These are phyloP conservation scores for Ambispora gerdemannii DNA, from an alignment of 192 early-diverging fungal species.

Conservation along the genomic window DNA sequence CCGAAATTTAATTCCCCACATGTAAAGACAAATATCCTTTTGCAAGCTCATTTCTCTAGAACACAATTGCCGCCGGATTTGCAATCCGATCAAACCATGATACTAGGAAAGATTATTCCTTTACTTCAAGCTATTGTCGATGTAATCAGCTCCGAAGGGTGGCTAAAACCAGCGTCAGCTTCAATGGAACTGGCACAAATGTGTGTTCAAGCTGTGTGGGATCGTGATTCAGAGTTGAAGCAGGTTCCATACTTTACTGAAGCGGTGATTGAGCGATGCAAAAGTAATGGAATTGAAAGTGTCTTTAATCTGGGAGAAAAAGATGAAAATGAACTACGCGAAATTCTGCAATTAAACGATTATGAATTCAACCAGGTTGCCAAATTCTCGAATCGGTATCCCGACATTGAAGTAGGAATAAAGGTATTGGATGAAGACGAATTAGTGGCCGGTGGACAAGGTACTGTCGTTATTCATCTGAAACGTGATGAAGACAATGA, in stretches of 20 bases:
- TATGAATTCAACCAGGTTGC: slow-evolving; percentile 78
- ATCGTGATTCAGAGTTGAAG: slow-evolving; percentile 83
- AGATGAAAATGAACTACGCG: slow-evolving; percentile 78
- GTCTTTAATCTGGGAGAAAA: slow-evolving; percentile 95
- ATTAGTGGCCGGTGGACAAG: slow-evolving; percentile 60
- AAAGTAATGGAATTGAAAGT: slow-evolving; percentile 68
- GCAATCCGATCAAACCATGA: slow-evolving; percentile 78
- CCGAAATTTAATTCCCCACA: slow-evolving; percentile 85
- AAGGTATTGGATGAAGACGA: slow-evolving; percentile 63
- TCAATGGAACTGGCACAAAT: slow-evolving; percentile 98
- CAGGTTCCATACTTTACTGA: slow-evolving; percentile 86
- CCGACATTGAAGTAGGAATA: slow-evolving; percentile 82
- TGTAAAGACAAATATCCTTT: slow-evolving; percentile 86
- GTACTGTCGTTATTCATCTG: slow-evolving; percentile 66
- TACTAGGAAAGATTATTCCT: slow-evolving; percentile 67
- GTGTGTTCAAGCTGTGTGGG: slow-evolving; percentile 96
- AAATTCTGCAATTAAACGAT: slow-evolving; percentile 61
- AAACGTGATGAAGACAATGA: slow-evolving; percentile 72
- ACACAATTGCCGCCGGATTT: slow-evolving; percentile 87
- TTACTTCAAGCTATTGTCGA: slow-evolving; percentile 93
- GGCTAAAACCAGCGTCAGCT: slow-evolving; percentile 83
- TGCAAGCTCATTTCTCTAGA: slow-evolving; percentile 95
- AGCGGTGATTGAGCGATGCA: slow-evolving; percentile 69
- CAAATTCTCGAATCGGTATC: slow-evolving; percentile 86
- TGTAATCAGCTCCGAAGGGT: slow-evolving; percentile 88